Percentiles rank a stretch among this genome's conserved stretches.
Conservation (phyloP, 2,329 filamentous ascomycete genomes). For the Mycosphaerella arachidis region DNA sequence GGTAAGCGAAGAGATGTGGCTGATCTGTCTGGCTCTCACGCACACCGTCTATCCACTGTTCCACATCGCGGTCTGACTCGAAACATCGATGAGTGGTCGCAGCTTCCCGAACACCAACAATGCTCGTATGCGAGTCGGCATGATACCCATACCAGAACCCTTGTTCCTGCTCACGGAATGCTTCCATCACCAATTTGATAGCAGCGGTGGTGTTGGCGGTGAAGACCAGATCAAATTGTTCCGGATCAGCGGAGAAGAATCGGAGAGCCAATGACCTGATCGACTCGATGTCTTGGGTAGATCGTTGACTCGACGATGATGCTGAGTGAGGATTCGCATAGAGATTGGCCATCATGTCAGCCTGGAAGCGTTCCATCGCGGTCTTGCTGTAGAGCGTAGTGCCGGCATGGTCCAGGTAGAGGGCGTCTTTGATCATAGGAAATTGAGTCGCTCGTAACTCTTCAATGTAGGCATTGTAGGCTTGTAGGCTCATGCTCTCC, state of each 20-base stretch:
- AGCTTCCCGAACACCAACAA: constrained; percentile 69
- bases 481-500: constrained; percentile 8
- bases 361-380: constrained; percentile 71
- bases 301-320: constrained; percentile 70
- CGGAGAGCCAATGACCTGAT: constrained; percentile 64
- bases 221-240: constrained; percentile 82
- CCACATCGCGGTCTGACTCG: constrained; percentile 56
- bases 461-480: constrained; percentile 43
- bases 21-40: constrained; percentile 21
- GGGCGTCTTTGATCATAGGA: constrained; percentile 34
- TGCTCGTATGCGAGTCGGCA: constrained; percentile 76
- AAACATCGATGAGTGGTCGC: constrained; percentile 64
- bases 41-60: constrained; percentile 54
- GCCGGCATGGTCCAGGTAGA: constrained; percentile 92
- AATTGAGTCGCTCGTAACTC: constrained; percentile 46
- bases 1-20: constrained; percentile 67
- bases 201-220: constrained; percentile 88
- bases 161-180: constrained; percentile 60
- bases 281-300: constrained; percentile 66
- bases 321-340: constrained; percentile 93
- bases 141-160: constrained; percentile 85
- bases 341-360: constrained; percentile 71
- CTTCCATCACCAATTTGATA: constrained; percentile 80
- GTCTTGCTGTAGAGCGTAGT: constrained; percentile 67
- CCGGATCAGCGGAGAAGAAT: constrained; percentile 77